Evolutionary conservation across 2,329 filamentous ascomycete genomes (phyloP).

Genomic region (Chaetomiaceae sp.): DNA sequence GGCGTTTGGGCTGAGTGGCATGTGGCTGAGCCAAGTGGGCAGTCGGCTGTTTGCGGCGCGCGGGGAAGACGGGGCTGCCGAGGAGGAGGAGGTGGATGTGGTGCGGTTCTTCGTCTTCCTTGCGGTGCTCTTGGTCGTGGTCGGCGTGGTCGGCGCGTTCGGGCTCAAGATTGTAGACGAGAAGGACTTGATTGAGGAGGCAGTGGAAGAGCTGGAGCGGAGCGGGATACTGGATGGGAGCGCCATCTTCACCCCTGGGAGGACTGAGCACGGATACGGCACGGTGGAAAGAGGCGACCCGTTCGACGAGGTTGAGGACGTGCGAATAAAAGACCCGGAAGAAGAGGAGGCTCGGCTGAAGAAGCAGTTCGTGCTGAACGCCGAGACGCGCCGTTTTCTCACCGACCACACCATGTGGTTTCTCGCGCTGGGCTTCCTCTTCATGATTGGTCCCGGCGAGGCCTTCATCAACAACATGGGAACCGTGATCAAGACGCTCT

Average conservation of each 20-base stretch:
- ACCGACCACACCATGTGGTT: constrained; percentile 93
- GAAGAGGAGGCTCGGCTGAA: constrained; percentile 56
- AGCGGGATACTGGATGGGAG: constrained; percentile 76
- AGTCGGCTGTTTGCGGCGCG: constrained; percentile 58
- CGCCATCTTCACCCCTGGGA: constrained; percentile 59
- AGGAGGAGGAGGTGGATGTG: constrained; percentile 58
- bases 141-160: constrained; percentile 69
- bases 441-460: constrained; percentile 92
- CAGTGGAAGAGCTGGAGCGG: constrained; percentile 82
- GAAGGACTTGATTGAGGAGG: constrained; percentile 80
- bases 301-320: constrained; percentile 40
- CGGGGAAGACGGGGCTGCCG: constrained; percentile 47
- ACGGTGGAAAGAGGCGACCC: constrained; percentile 36
- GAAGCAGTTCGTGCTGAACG: constrained; percentile 87
- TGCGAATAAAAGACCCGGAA: constrained; percentile 34
- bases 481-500: constrained; percentile 83
- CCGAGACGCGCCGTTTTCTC: constrained; percentile 80
- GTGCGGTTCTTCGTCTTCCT: constrained; percentile 87
- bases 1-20: constrained; percentile 84
- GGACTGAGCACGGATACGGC: constrained; percentile 55
- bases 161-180: constrained; percentile 75
- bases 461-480: constrained; percentile 97
- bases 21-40: constrained; percentile 91
- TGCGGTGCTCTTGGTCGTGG: constrained; percentile 58
- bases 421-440: constrained; percentile 82